Conservation (phyloP, 106 monocot species). For the Xerophyta viscosa region DNA sequence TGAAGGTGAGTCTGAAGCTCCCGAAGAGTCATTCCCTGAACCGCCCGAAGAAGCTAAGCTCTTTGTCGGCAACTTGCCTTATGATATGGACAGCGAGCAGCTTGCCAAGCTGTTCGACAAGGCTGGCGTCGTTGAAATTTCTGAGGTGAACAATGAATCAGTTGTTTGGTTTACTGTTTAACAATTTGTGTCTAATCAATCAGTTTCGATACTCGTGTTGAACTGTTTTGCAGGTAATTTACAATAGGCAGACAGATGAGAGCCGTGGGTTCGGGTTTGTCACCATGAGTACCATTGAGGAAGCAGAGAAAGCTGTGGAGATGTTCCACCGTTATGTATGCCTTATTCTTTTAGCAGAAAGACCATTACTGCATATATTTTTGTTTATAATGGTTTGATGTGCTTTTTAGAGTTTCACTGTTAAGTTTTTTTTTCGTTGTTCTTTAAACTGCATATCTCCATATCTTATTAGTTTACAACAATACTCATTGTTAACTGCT, state of each 20-base stretch:
- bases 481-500: too few species aligned
- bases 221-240: constrained; percentile 37
- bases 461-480: too few species aligned
- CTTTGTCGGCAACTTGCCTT: constrained; percentile 77
- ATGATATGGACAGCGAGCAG: constrained; percentile 61
- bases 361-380: too few species aligned
- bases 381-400: too few species aligned
- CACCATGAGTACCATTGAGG: constrained; percentile 56
- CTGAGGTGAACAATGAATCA: constrained; percentile 56
- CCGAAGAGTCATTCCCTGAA: constrained; percentile 27
- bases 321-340: constrained; percentile 53
- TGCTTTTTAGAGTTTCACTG: too few species aligned
- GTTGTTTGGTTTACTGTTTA: background rate
- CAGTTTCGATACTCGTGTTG: background rate
- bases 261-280: constrained; percentile 72
- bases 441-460: too few species aligned
- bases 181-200: background rate
- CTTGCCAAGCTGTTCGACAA: constrained; percentile 58
- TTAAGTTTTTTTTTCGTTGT: background rate
- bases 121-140: constrained; percentile 64
- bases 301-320: constrained; percentile 54
- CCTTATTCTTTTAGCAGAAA: background rate
- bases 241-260: constrained; percentile 46
- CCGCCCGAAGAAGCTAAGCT: constrained; percentile 87
- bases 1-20: too few species aligned